These are phyloP conservation scores for Monosporascus sp. DNA, from an alignment of 2,329 filamentous ascomycete genomes.

Conservation along the genomic window DNA sequence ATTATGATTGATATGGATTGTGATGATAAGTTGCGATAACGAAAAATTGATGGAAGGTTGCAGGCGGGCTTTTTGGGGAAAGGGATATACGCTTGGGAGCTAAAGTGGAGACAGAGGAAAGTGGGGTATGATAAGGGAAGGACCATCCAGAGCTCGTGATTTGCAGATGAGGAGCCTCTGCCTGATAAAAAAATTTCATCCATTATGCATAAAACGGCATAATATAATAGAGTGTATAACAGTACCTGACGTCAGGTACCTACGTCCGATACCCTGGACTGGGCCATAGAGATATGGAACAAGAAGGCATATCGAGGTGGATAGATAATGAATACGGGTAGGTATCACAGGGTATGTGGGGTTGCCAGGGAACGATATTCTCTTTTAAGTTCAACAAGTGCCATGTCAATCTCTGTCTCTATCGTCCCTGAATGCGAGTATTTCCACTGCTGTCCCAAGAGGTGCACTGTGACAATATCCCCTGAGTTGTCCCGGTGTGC, in stretches of 20 bases:
- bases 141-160: constrained; percentile 8
- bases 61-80: not conserved
- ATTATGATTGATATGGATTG: constrained; percentile 10
- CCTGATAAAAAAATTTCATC: not conserved
- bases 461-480: too few relatives aligned
- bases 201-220: not conserved
- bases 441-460: too few relatives aligned
- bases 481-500: too few relatives aligned
- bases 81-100: not conserved
- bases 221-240: not conserved
- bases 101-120: constrained; percentile 8
- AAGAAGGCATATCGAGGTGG: not conserved
- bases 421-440: too few relatives aligned
- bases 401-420: too few relatives aligned
- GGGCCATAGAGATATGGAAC: not conserved
- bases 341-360: not conserved
- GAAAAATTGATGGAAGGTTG: constrained; percentile 1
- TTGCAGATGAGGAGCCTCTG: not conserved
- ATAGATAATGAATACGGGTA: not conserved
- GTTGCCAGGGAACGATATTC: too few relatives aligned
- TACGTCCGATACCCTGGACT: not conserved
- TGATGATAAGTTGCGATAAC: constrained; percentile 1
- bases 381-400: too few relatives aligned
- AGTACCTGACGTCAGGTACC: not conserved
- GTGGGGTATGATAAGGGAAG: constrained; percentile 15